Percentiles rank a stretch among this genome's conserved stretches.
Evolutionary conservation across 2,329 filamentous ascomycete species (phyloP).

Genomic region (Paecilomyces sp.): DNA sequence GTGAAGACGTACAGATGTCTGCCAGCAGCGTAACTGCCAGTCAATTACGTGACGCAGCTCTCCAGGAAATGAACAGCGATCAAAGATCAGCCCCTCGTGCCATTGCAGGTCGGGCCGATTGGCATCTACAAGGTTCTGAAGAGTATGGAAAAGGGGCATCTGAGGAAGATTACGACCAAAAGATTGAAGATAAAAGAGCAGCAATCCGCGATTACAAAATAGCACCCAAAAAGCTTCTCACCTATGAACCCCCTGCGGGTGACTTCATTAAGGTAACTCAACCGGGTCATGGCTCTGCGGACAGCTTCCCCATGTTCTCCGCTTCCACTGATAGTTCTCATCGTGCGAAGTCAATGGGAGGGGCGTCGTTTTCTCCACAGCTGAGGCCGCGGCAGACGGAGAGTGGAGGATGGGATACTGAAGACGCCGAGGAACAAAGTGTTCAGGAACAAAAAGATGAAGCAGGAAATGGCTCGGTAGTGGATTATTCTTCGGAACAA

Average conservation of each 20-base stretch:
- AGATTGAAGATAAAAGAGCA: conserved; percentile 35
- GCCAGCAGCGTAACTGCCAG: conserved; percentile 16
- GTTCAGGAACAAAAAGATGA: conserved; percentile 9
- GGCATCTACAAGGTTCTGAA: conserved; percentile 22
- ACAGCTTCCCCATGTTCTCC: conserved; percentile 59
- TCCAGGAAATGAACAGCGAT: conserved; percentile 17
- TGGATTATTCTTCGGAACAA: conserved; percentile 7
- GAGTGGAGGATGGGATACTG: conserved; percentile 15
- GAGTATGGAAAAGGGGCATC: conserved; percentile 19
- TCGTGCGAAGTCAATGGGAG: conserved; percentile 44
- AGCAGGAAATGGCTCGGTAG: conserved; percentile 8
- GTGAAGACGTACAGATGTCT: conserved; percentile 13
- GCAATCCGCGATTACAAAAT: conserved; percentile 43
- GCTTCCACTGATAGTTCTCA: conserved; percentile 54
- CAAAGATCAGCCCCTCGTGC: conserved; percentile 35
- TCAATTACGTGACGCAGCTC: conserved; percentile 13
- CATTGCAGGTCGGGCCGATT: conserved; percentile 30
- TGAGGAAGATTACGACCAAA: conserved; percentile 31
- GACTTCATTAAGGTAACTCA: conserved; percentile 21
- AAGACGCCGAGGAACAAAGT: conserved; percentile 11
- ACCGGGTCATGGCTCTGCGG: conserved; percentile 47
- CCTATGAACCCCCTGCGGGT: conserved; percentile 35
- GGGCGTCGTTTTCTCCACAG: conserved; percentile 41
- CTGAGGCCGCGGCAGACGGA: conserved; percentile 17
- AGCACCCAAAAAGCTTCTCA: conserved; percentile 43